Base-by-base conservation (phyloP, 768 basidiomycete species). In the Coprinellus micaceus region DNA sequence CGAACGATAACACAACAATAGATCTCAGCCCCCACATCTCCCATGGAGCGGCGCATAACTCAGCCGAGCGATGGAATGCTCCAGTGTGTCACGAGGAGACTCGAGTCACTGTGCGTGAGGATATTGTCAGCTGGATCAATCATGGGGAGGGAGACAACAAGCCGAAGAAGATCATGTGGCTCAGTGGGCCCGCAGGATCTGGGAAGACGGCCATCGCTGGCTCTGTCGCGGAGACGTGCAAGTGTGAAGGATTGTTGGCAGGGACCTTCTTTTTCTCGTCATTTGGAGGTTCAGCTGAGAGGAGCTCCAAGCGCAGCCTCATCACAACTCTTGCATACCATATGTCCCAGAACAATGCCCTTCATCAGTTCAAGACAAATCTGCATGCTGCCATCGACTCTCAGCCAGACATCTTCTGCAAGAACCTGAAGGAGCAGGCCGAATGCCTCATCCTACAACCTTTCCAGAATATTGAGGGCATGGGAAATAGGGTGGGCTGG, bases 241-340 rank as follows among this genome's bases (percentile, higher is more conserved):
- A 33, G 10, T 26, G 19, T 17, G 29, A 47, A 22, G 53, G 54
- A n/a, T 30, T 45, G 1, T 50, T 61, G 7, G 53, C 50, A 1
- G 60, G 48, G 4, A 58, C 49, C 26, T 61, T 58, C 49, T 58
- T 61, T 53, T 61, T 61, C 53, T 61, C 54, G 15, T 29, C 33
- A 6, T 39, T 39, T 4, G 48, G 6, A 13, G 43, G 28, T 22
- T 44, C 45, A 22, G 43, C 45, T 2, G 46, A 56, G 4, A 36
- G 29, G 17, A 19, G 46, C 5, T 17, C 10, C 13, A 46, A 47
- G 24, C 19, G 19, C 5, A 36, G 19, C 19, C 15, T 56, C 15
- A 24, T 56, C n/a, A 28, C 54, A 3, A 56, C 54, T 15, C 24
- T 56, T 2, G 54, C 54, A 2, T 39, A 49, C 19, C 54, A 56